Conservation (phyloP, 768 basidiomycete genomes). For the Trichaptum fuscoviolaceum region DNA sequence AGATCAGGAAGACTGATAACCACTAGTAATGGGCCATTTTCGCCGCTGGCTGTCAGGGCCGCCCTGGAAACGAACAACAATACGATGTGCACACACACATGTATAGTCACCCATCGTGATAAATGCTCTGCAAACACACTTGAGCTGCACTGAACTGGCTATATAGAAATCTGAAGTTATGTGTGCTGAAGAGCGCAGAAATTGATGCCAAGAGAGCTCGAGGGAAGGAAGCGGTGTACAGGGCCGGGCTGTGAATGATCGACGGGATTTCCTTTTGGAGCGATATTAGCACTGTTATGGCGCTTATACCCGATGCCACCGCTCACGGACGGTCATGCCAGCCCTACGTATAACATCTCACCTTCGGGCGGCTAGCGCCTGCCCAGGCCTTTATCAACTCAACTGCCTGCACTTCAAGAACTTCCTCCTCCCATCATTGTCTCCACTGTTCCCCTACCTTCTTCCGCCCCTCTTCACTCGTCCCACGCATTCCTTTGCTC, state of each 20-base stretch:
- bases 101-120: background rate
- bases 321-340: background rate
- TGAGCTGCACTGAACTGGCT: background rate
- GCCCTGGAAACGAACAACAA: background rate
- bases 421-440: background rate
- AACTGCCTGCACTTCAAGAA: background rate
- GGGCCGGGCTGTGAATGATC: background rate
- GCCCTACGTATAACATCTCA: background rate
- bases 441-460: background rate
- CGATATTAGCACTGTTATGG: background rate
- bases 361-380: background rate
- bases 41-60: background rate
- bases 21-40: background rate
- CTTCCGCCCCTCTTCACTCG: background rate
- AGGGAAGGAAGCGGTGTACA: background rate
- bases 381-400: slow-evolving; percentile 1
- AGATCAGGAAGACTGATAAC: too few species aligned
- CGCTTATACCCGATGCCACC: background rate
- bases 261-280: background rate
- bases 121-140: background rate
- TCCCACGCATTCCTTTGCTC: background rate
- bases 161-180: background rate
- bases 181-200: background rate
- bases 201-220: background rate
- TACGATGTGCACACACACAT: too few species aligned